Evolutionary conservation across 192 early-diverging fungal species (phyloP).

Genomic region (Backusella sp.): DNA sequence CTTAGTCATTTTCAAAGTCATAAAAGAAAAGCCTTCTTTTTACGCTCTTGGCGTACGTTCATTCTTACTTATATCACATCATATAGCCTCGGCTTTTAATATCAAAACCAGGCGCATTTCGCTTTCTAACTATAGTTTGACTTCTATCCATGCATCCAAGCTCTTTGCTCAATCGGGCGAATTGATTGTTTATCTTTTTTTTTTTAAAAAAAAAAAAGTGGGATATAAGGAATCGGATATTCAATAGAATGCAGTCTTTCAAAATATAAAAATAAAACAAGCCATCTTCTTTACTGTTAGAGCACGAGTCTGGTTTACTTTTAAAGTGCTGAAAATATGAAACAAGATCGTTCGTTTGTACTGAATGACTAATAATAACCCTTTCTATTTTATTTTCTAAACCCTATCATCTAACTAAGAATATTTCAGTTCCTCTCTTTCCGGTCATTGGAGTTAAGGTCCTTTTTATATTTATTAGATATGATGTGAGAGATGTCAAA

Average conservation of each 20-base stretch:
- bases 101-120: no score
- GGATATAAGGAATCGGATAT: not conserved
- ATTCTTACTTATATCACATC: no score
- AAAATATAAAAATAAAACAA: not conserved
- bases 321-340: not conserved
- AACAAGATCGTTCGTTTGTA: not conserved
- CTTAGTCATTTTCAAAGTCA: no score
- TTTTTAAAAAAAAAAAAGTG: no score
- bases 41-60: no score
- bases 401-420: not conserved
- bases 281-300: not conserved
- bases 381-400: not conserved
- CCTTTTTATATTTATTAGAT: not conserved
- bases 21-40: no score
- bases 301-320: not conserved
- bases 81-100: no score
- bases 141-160: not conserved
- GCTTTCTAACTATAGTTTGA: no score
- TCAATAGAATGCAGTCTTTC: not conserved
- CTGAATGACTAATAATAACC: not conserved
- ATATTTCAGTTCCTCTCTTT: not conserved
- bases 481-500: not conserved
- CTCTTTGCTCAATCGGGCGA: not conserved
- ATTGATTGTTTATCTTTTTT: not conserved
- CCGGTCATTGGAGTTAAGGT: not conserved